Base-by-base conservation (phyloP, 2,329 filamentous ascomycete genomes). In the Esteya vermicola region DNA sequence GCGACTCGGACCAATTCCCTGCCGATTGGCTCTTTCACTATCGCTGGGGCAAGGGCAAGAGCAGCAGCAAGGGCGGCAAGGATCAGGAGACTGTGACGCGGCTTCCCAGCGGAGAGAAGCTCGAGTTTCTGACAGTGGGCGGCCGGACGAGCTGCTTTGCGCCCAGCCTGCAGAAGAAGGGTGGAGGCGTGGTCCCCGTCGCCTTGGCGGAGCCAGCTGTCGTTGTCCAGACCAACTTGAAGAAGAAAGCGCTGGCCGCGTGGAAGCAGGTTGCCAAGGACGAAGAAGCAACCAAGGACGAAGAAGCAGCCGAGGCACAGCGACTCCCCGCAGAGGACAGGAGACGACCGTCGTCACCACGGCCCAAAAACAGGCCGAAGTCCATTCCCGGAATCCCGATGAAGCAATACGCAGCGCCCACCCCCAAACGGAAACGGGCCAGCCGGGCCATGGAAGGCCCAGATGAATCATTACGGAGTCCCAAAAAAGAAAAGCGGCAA, bases 131-230 rank as follows among this genome's bases (percentile, higher is more conserved):
- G 36, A 95, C 81, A 1, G 89, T 96, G 0, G 89, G 89, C 1
- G 88, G 89, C 2, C 68, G 91, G 34, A 96, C 91, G 4, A 94
- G 85, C 52, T 93, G 88, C 36, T 81, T 89, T 39, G 85, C 93
- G 1, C 86, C 86, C 0, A 75, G 68, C 12, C 62, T 91, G 22
- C 91, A 96, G 63, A 93, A 86, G 65, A 94, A 93, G 65, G 71
- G 58, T 0, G 69, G 68, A 0, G 54, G 54, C 4, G 56, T 65
- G 5, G 56, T 54, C 4, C 46, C 58, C 1, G 59, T 59, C 1
- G 58, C 63, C 23, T 70, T 71, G 47, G 60, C 64, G 34, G 60
- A 67, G 43, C 51, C 56, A 0, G 36, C 57, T 4, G 56, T 60
- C 31, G 43, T 47, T 3, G 48, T 50, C 4, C 52, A 53, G 21